Base-by-base conservation (phyloP, 805 yeast species). In the Naumovozyma baii region DNA sequence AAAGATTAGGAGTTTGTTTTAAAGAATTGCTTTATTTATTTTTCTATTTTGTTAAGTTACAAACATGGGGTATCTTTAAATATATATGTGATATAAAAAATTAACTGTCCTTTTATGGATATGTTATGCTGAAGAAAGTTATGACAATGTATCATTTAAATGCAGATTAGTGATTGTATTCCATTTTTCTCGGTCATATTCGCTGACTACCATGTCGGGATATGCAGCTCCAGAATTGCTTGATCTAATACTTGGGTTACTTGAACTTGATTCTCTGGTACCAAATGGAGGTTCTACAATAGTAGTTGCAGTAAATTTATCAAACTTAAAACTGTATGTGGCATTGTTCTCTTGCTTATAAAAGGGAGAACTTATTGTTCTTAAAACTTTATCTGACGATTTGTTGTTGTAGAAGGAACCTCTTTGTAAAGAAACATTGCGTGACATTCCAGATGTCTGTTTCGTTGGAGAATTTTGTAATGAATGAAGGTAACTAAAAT, bases 121-220 rank as follows among this genome's bases (percentile, higher is more conserved):
- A n/a, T n/a, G n/a, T n/a, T n/a, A n/a, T n/a, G n/a, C n/a, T n/a
- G n/a, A n/a, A n/a, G n/a, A n/a, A n/a, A n/a, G n/a, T n/a, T 22
- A 7, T 22, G 26, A 22, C 10, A 7, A 22, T 22, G 10, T 22
- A 22, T 41, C 40, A 22, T 41, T 30, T 7, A 46, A 14, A 20
- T 46, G 25, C 8, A 41, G 31, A 20, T 35, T 38, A 13, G 37
- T 39, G 30, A 44, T 32, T 2, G 51, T 49, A 18, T 54, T 49
- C 64, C 64, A 58, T 39, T 57, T 56, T 39, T 61, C 66, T 33
- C 60, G 52, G 35, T 61, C 66, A 33, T 61, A 61, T 41, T 61
- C 62, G 36, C 64, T 52, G 35, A 54, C 49, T 2, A 57, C 50
- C 12, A 47, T 42, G 8, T 49, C 55, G 5, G 61, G 61, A 34